A percentile compares a stretch with the other conserved stretches of the same genome.
These are phyloP conservation scores for Chalciporus pseudorubinellus DNA, from an alignment of 768 basidiomycete species.

Conservation along the genomic window DNA sequence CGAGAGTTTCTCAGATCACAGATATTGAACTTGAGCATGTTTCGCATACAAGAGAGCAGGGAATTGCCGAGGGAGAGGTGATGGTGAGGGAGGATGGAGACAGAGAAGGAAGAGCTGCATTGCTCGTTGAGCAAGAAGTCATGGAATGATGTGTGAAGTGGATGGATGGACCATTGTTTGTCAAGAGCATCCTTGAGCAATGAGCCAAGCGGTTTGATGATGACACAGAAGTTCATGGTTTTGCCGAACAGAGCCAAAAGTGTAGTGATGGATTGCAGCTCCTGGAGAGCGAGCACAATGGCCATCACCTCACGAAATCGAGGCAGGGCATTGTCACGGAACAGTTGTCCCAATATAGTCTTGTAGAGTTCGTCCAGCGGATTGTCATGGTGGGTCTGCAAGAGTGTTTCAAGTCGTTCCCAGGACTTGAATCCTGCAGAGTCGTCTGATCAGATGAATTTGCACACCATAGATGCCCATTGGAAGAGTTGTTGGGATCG, in stretches of 20 bases:
- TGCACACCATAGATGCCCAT: no score
- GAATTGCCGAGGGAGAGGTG: neutral
- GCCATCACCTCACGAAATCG: conserved; percentile 24
- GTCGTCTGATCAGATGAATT: no score
- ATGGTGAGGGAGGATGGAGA: neutral
- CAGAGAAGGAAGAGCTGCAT: neutral
- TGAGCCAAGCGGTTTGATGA: conserved; percentile 22
- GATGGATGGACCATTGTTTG: conserved; percentile 20
- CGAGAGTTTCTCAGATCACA: no score
- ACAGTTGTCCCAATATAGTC: no score
- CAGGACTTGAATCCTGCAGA: no score
- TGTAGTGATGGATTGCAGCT: conserved; percentile 16
- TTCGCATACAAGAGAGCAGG: no score
- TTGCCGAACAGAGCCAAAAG: conserved; percentile 13
- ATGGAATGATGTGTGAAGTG: conserved; percentile 34
- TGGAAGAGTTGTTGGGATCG: no score
- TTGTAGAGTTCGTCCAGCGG: conserved; percentile 20
- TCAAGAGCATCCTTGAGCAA: conserved; percentile 19
- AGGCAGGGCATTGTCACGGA: neutral
- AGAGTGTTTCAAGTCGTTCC: no score
- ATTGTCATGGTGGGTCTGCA: conserved; percentile 1
- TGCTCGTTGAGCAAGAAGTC: neutral
- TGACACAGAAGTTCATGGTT: conserved; percentile 7
- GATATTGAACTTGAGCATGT: neutral
- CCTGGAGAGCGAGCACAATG: conserved; percentile 15